A percentile compares a stretch with the other conserved stretches of the same genome.
Evolutionary conservation across 176 grass and related monocot genomes (phyloP).

Genomic region (Triticum dicoccoides): DNA sequence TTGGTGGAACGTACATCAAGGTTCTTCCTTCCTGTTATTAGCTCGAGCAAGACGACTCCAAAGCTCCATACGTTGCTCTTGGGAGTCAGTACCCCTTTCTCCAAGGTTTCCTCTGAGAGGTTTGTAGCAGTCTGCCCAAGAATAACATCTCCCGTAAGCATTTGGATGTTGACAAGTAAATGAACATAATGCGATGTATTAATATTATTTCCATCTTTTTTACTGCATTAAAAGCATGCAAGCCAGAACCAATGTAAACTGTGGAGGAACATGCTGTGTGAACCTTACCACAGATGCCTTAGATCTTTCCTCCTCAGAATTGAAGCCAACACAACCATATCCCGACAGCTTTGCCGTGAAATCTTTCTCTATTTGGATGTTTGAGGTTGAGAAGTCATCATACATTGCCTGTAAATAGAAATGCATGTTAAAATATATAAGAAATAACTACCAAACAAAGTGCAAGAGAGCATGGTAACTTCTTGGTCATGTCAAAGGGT

Average conservation of each 20-base stretch:
- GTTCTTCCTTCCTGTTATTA: conserved; percentile 91
- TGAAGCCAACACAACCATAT: conserved; percentile 82
- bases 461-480: background rate
- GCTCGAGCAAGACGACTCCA: conserved; percentile 87
- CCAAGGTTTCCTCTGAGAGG: conserved; percentile 86
- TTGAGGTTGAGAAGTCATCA: conserved; percentile 77
- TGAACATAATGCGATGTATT: background rate
- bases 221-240: background rate
- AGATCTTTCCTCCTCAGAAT: conserved; percentile 51
- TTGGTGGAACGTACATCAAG: conserved; percentile 62
- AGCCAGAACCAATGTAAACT: conserved; percentile 9
- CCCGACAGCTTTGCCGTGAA: conserved; percentile 87
- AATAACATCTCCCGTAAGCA: conserved; percentile 27
- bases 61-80: conserved; percentile 99
- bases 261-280: background rate
- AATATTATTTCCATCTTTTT: background rate
- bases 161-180: background rate
- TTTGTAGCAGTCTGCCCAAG: conserved; percentile 61
- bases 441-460: background rate
- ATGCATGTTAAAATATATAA: conserved; percentile 1
- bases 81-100: conserved; percentile 89
- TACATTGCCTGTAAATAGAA: conserved; percentile 79
- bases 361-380: conserved; percentile 96
- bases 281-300: conserved; percentile 53
- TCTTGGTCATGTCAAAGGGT: background rate